Evolutionary conservation across 768 basidiomycete genomes (phyloP), one percentile per base, ranked within the genome.

Genomic region (Cystofilobasidium ferigula): DNA sequence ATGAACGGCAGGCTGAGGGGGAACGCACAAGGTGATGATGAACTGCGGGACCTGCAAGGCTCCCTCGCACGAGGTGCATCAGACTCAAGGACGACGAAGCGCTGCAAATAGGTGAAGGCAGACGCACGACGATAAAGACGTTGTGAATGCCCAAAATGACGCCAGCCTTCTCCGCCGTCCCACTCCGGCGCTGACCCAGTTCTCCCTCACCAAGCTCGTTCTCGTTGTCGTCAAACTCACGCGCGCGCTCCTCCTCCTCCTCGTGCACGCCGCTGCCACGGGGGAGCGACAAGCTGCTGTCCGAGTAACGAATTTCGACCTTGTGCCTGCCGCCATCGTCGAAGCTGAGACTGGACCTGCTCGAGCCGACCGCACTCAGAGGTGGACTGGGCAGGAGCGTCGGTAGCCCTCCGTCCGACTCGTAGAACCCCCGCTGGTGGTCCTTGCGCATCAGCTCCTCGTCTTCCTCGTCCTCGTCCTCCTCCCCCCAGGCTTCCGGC

Each of bases 101-200:
- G 28, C 9, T 2, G 45, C 20, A 16, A 0, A 5, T 1, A 13
- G 26, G 26, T 2, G 48, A 51, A 26, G 20, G 13, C 1, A 20
- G 36, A 62, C 70, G 63, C 45, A 71, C 68, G 66, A 97, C 94
- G 69, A 98, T 79, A 76, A 88, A 94, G 66, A 95, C 82, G 72
- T 95, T 97, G 76, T 97, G 92, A 61, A 97, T 94, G 45, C 94
- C 92, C 89, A 92, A 76, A 61, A 92, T 90, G 47, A 90, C 86
- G 9, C 93, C 93, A 0, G 91, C 88, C 74, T 91, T 91, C 9
- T 86, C 81, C 63, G 87, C 86, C 66, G 90, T 76, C 32, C 81
- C 48, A n/a, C n/a, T n/a, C n/a, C n/a, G n/a, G n/a, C n/a, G 35
- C 40, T 24, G 5, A 78, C 65, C 38, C 68, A 56, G 56, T 70